These are phyloP conservation scores for Fusarium sp. DNA, from an alignment of 2,329 filamentous ascomycete genomes.

Conservation along the genomic window DNA sequence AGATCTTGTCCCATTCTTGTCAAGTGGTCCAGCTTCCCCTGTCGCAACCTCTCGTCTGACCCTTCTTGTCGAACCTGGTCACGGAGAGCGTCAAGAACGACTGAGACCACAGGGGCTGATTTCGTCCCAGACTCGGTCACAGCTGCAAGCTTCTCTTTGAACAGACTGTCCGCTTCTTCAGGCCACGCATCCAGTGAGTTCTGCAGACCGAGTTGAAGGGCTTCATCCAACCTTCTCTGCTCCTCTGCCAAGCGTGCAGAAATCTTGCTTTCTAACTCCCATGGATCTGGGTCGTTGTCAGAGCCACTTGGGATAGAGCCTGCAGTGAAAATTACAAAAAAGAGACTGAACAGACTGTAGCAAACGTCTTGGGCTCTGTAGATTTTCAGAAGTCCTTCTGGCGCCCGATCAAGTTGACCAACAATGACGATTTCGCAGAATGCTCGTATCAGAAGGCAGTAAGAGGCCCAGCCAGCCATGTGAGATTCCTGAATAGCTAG, in stretches of 20 bases:
- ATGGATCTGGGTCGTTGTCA: neutral
- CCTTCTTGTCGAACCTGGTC: neutral
- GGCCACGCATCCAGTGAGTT: neutral
- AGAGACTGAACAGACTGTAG: neutral
- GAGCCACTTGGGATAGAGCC: neutral
- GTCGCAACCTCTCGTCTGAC: neutral
- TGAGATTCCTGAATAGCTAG: neutral
- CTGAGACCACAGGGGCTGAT: neutral
- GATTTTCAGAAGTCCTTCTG: neutral
- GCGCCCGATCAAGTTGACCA: neutral
- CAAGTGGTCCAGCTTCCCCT: neutral
- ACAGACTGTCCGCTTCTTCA: neutral
- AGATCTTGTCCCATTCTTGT: neutral
- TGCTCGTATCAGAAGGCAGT: neutral
- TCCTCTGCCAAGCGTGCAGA: neutral
- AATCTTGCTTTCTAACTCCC: neutral
- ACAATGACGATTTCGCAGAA: conserved; percentile 1
- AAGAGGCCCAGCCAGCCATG: neutral
- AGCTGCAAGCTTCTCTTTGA: neutral
- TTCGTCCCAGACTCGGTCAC: neutral
- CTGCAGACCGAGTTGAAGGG: neutral
- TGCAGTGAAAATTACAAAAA: neutral
- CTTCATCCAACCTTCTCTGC: neutral
- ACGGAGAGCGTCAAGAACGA: neutral
- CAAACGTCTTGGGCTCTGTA: neutral